Conservation (phyloP, 192 early-diverging fungal species). For the Gryganskiella cystojenkinii region DNA sequence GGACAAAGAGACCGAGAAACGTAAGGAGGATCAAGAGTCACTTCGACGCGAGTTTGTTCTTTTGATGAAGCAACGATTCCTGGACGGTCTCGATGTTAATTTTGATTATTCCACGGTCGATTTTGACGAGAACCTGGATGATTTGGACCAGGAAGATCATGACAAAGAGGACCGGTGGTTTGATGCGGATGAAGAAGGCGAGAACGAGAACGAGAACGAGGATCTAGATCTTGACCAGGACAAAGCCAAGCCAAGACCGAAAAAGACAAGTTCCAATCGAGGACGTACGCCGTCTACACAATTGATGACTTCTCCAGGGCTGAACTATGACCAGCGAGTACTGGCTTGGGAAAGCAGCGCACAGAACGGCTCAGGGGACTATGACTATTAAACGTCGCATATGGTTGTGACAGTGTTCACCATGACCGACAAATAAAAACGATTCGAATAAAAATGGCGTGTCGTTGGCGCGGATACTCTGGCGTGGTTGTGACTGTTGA, state of each 20-base stretch:
- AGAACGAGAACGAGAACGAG: background rate
- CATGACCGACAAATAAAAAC: no score
- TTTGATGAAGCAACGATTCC: constrained; percentile 50
- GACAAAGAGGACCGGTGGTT: constrained; percentile 43
- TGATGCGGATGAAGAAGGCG: constrained; percentile 33
- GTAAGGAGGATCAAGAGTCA: constrained; percentile 41
- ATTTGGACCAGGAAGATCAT: constrained; percentile 42
- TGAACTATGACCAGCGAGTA: constrained; percentile 28
- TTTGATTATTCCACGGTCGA: constrained; percentile 48
- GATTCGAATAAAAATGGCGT: no score
- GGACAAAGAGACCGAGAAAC: constrained; percentile 11
- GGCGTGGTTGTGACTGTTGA: no score
- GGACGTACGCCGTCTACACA: background rate
- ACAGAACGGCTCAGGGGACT: constrained; percentile 33
- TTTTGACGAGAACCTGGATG: constrained; percentile 48
- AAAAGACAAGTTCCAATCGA: background rate
- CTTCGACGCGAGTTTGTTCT: constrained; percentile 39
- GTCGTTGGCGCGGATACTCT: no score
- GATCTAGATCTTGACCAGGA: background rate
- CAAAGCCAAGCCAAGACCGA: background rate
- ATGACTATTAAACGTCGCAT: constrained; percentile 43
- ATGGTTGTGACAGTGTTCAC: no score
- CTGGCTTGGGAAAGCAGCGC: constrained; percentile 26
- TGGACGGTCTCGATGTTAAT: constrained; percentile 35
- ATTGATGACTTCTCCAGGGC: background rate